Conservation (phyloP, 2,329 filamentous ascomycete species). For the Boeremia lycopersici region DNA sequence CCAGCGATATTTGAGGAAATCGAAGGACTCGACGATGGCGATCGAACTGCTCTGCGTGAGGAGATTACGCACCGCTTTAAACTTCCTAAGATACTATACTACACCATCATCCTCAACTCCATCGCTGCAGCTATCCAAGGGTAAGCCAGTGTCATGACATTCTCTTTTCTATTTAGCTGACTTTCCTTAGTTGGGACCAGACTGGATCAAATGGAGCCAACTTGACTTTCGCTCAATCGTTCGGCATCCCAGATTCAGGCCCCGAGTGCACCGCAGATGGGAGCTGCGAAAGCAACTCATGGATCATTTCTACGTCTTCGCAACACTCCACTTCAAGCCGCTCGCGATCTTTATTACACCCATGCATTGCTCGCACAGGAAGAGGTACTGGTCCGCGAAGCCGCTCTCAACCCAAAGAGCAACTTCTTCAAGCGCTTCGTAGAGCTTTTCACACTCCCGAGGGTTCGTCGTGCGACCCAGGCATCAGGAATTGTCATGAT, state of each 20-base stretch:
- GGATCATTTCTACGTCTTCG: constrained; percentile 47
- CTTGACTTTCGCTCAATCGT: constrained; percentile 60
- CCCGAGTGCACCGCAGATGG: constrained; percentile 27
- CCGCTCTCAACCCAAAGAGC: constrained; percentile 41
- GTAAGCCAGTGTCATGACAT: too few relatives aligned
- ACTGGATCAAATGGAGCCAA: constrained; percentile 60
- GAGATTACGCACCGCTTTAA: constrained; percentile 69
- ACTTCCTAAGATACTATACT: constrained; percentile 63
- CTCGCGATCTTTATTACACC: constrained; percentile 52
- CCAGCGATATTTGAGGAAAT: constrained; percentile 68
- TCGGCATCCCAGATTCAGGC: constrained; percentile 38
- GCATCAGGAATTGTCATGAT: constrained; percentile 83
- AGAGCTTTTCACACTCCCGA: constrained; percentile 71
- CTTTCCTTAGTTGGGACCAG: constrained; percentile 62
- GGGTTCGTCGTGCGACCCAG: constrained; percentile 72
- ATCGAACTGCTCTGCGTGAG: constrained; percentile 63
- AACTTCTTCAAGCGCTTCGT: constrained; percentile 52
- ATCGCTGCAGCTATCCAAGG: constrained; percentile 70
- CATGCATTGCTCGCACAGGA: constrained; percentile 47
- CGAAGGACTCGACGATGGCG: constrained; percentile 65
- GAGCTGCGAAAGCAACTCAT: constrained; percentile 39
- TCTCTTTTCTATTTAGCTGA: constrained; percentile 47
- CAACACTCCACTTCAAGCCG: constrained; percentile 50
- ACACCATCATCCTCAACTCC: constrained; percentile 71
- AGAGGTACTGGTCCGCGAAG: constrained; percentile 40